Evolutionary conservation across 1,284 basidiomycete genomes (phyloP).

Genomic region (Malassezia obtusa): DNA sequence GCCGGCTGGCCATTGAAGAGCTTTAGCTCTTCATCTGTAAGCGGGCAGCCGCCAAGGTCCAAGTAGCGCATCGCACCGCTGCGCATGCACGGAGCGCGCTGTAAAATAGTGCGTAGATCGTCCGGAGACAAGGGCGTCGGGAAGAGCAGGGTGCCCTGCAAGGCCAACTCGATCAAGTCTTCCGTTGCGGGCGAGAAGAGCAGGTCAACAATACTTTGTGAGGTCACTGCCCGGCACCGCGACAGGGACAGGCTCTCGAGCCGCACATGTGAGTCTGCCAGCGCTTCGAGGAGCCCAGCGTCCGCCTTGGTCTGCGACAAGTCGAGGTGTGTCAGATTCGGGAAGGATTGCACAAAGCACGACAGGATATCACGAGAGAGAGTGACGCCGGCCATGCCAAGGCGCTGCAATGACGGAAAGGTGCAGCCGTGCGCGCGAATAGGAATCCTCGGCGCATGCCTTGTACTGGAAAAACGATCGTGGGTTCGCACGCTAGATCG

Average conservation of each 20-base stretch:
- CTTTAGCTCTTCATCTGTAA: slow-evolving; percentile 54
- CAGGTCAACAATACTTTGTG: slow-evolving; percentile 30
- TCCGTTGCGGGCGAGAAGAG: slow-evolving; percentile 29
- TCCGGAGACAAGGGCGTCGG: slow-evolving; percentile 64
- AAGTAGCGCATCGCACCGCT: slow-evolving; percentile 71
- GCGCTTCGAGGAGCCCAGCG: slow-evolving; percentile 62
- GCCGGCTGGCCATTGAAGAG: slow-evolving; percentile 60
- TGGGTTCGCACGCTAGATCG: background rate
- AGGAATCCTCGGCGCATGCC: background rate
- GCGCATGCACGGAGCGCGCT: slow-evolving; percentile 68
- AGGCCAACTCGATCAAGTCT: slow-evolving; percentile 65
- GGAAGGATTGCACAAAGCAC: slow-evolving; percentile 73
- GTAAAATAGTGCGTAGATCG: slow-evolving; percentile 64
- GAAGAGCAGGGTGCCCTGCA: slow-evolving; percentile 81
- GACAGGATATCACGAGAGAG: slow-evolving; percentile 65
- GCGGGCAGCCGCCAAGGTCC: slow-evolving; percentile 72
- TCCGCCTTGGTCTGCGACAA: slow-evolving; percentile 60
- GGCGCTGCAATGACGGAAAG: slow-evolving; percentile 69
- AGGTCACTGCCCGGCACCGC: slow-evolving; percentile 58
- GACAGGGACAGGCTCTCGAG: slow-evolving; percentile 76
- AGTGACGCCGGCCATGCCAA: slow-evolving; percentile 75
- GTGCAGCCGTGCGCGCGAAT: slow-evolving; percentile 10
- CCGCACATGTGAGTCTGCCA: slow-evolving; percentile 59
- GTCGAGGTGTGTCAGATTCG: slow-evolving; percentile 68
- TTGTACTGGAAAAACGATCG: background rate